These are phyloP conservation scores for Clathrus columnatus DNA, from an alignment of 768 basidiomycete species.

Conservation along the genomic window DNA sequence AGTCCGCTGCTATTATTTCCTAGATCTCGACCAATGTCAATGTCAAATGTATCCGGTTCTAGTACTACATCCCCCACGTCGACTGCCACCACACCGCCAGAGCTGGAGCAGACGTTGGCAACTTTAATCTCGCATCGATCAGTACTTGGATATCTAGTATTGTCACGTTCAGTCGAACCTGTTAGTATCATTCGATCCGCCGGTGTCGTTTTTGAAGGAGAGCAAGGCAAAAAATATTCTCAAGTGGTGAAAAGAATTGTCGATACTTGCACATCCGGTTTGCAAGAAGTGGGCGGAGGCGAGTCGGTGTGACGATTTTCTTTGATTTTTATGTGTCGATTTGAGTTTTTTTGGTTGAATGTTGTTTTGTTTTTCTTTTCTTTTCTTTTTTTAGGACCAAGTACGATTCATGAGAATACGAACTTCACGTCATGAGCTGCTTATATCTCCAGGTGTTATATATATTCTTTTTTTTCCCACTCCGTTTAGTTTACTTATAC, in stretches of 20 bases:
- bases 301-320: slow-evolving; percentile 45
- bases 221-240: slow-evolving; percentile 71
- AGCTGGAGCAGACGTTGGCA: slow-evolving; percentile 72
- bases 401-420: slow-evolving; percentile 84
- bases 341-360: not conserved
- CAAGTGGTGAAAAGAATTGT: slow-evolving; percentile 66
- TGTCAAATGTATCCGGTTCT: not conserved
- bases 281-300: slow-evolving; percentile 66
- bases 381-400: slow-evolving; percentile 50
- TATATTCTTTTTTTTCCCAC: not conserved
- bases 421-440: slow-evolving; percentile 84
- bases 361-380: not conserved
- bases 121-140: slow-evolving; percentile 73
- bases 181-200: slow-evolving; percentile 77
- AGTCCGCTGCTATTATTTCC: not conserved
- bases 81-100: slow-evolving; percentile 53
- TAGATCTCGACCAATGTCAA: not conserved
- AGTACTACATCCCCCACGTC: not conserved
- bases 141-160: slow-evolving; percentile 79
- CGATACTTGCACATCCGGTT: slow-evolving; percentile 63
- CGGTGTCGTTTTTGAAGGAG: slow-evolving; percentile 80
- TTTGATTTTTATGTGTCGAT: not conserved
- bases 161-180: slow-evolving; percentile 52
- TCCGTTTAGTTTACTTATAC: not conserved
- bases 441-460: slow-evolving; percentile 91